Conservation (phyloP, 1,284 basidiomycete genomes). For the Stygiomarasmius scandens region DNA sequence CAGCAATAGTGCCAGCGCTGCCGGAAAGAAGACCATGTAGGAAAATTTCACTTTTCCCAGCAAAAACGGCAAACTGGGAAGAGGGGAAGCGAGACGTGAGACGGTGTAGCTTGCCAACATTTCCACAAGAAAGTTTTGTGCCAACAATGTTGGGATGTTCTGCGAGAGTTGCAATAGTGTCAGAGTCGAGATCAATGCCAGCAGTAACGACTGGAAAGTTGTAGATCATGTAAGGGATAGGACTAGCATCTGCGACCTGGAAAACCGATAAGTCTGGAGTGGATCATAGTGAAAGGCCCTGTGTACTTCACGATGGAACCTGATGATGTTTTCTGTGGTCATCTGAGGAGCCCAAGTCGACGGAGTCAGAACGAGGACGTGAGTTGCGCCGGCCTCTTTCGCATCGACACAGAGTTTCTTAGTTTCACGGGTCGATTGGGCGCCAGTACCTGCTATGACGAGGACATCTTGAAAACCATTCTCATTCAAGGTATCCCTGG, state of each 20-base stretch:
- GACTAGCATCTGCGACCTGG: constrained; percentile 80
- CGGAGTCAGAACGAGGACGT: constrained; percentile 76
- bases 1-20: constrained; percentile 72
- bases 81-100: constrained; percentile 59
- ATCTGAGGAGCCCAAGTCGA: constrained; percentile 69
- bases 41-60: constrained; percentile 68
- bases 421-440: constrained; percentile 80
- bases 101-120: constrained; percentile 82
- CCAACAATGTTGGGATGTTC: constrained; percentile 89
- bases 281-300: background rate
- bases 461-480: constrained; percentile 70
- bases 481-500: constrained; percentile 74
- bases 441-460: constrained; percentile 87
- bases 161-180: constrained; percentile 73
- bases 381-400: constrained; percentile 77
- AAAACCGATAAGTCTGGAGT: constrained; percentile 19
- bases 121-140: constrained; percentile 85
- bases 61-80: constrained; percentile 61
- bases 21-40: constrained; percentile 70
- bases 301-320: constrained; percentile 57
- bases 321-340: constrained; percentile 61
- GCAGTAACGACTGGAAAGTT: constrained; percentile 86
- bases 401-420: constrained; percentile 81
- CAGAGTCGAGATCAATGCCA: constrained; percentile 86
- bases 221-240: constrained; percentile 88